phyloP scores from a whole-genome alignment of 768 basidiomycete genomes.

The Rhodosporidiobolus odoratus region DNA sequence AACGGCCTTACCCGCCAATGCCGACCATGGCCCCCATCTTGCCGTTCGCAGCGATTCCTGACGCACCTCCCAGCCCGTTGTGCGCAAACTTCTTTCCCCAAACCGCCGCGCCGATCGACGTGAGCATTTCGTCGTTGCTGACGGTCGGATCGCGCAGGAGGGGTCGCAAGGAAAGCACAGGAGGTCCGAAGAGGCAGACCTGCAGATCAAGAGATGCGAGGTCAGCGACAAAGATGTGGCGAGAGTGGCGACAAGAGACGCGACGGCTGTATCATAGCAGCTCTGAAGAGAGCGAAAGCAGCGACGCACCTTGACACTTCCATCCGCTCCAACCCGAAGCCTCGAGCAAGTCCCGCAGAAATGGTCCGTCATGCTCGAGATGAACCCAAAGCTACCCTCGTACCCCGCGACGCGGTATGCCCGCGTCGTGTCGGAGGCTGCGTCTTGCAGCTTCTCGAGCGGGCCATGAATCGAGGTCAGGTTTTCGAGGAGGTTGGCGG shows the following conservation, averaged over 20 bases:
- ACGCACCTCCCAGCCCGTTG: slow-evolving; percentile 40
- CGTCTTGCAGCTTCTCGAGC: slow-evolving; percentile 57
- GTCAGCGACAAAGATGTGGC: too few relatives aligned
- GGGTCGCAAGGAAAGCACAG: slow-evolving; percentile 75
- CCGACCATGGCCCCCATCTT: slow-evolving; percentile 84
- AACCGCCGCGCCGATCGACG: slow-evolving; percentile 10
- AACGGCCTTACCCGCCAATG: slow-evolving; percentile 76
- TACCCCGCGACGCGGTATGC: slow-evolving; percentile 70
- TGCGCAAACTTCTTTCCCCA: slow-evolving; percentile 41
- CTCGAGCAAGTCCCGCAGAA: slow-evolving; percentile 82
- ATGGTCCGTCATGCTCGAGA: slow-evolving; percentile 87
- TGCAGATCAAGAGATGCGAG: slow-evolving; percentile 41
- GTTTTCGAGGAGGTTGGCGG: slow-evolving; percentile 57
- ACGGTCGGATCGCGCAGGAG: slow-evolving; percentile 53
- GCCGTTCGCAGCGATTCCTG: slow-evolving; percentile 28
- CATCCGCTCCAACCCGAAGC: slow-evolving; percentile 78
- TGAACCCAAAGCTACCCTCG: slow-evolving; percentile 71
- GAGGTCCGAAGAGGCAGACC: slow-evolving; percentile 83
- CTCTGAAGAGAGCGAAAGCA: too few relatives aligned
- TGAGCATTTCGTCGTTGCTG: slow-evolving; percentile 44
- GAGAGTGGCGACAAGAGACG: too few relatives aligned
- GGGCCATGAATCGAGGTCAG: slow-evolving; percentile 47
- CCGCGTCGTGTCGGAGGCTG: slow-evolving; percentile 72
- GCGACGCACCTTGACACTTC: slow-evolving; percentile 70
- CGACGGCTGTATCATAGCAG: too few relatives aligned